phyloP scores from a whole-genome alignment of 768 basidiomycete genomes.

The Tulasnella sp. region DNA sequence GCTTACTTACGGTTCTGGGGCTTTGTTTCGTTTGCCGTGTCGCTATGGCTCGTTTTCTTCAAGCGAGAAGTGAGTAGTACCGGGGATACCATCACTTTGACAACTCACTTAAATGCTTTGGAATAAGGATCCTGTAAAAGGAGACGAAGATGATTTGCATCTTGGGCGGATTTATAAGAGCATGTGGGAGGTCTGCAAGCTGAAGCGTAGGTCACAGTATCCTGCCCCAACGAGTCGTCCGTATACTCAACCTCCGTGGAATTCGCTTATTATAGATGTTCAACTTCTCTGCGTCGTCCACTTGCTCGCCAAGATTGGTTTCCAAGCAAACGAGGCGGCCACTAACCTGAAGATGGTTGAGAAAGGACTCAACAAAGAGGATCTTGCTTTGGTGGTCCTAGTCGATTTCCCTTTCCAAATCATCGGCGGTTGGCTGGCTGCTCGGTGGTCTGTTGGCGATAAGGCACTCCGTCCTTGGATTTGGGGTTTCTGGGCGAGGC shows the following conservation, averaged over 20 bases:
- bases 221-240: neutral
- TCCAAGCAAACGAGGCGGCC: constrained; percentile 86
- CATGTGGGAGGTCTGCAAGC: constrained; percentile 88
- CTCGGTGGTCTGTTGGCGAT: constrained; percentile 79
- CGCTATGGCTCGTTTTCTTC: constrained; percentile 77
- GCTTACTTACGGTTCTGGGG: constrained; percentile 86
- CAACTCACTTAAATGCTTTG: neutral
- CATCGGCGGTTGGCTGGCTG: constrained; percentile 86
- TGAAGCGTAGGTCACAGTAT: constrained; percentile 59
- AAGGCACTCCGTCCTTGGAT: constrained; percentile 81
- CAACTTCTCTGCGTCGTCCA: constrained; percentile 82
- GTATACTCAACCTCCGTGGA: neutral
- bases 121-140: constrained; percentile 61
- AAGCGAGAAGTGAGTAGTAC: constrained; percentile 67
- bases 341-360: constrained; percentile 92
- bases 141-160: constrained; percentile 77
- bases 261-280: constrained; percentile 51
- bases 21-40: constrained; percentile 71
- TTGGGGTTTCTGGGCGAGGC: constrained; percentile 80
- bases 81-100: neutral
- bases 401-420: constrained; percentile 99
- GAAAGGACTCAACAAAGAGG: constrained; percentile 92
- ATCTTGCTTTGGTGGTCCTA: constrained; percentile 88
- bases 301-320: constrained; percentile 87
- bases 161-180: constrained; percentile 84